Percentiles rank a stretch among this genome's conserved stretches.
Evolutionary conservation across 2,329 filamentous ascomycete species (phyloP).

Genomic region (Aspergillus brunneoviolaceus): DNA sequence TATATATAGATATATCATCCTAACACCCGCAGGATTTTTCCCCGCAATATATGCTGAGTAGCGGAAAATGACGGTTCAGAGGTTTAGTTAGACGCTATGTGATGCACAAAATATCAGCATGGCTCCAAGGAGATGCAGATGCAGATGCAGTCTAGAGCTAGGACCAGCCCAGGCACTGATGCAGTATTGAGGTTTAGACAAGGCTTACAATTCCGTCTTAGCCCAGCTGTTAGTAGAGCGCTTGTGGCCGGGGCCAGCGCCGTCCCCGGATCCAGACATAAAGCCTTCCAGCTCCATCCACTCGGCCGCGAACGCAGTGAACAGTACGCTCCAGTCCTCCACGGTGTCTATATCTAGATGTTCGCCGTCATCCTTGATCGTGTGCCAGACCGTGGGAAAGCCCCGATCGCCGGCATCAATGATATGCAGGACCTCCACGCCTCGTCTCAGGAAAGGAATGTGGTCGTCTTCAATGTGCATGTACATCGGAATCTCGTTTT

Average conservation of each 20-base stretch:
- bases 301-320: slow-evolving; percentile 81
- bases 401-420: slow-evolving; percentile 60
- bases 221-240: slow-evolving; percentile 15
- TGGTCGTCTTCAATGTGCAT: slow-evolving; percentile 80
- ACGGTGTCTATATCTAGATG: slow-evolving; percentile 79
- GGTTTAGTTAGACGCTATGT: slow-evolving; percentile 18
- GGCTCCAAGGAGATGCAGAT: slow-evolving; percentile 1
- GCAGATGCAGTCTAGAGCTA: not conserved
- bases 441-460: slow-evolving; percentile 80
- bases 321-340: slow-evolving; percentile 82
- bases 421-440: slow-evolving; percentile 84
- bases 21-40: no score
- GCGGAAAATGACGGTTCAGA: not conserved
- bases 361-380: slow-evolving; percentile 74
- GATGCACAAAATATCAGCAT: slow-evolving; percentile 16
- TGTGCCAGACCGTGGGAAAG: slow-evolving; percentile 87
- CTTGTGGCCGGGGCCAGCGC: slow-evolving; percentile 7
- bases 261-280: slow-evolving; percentile 28
- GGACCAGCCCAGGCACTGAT: not conserved
- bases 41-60: no score
- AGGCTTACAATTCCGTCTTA: slow-evolving; percentile 46
- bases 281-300: slow-evolving; percentile 80
- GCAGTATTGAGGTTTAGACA: slow-evolving; percentile 16
- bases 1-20: no score
- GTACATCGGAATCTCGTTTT: slow-evolving; percentile 47